Evolutionary conservation across 129 eudicot species (phyloP).

Genomic region (Ambrosia trifida): DNA sequence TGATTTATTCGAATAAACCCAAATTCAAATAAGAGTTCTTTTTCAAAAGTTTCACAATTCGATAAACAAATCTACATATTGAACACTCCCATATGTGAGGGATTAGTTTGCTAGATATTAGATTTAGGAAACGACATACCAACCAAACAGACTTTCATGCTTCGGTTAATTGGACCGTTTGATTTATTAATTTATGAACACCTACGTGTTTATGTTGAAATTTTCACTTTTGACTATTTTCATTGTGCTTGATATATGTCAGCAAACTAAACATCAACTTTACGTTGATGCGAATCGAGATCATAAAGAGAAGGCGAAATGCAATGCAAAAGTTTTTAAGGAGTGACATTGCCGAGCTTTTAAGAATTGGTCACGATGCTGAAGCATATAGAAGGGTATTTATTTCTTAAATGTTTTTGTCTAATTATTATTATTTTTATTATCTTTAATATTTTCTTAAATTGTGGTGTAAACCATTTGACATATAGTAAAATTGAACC

Average conservation of each 20-base stretch:
- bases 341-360: slow-evolving; percentile 67
- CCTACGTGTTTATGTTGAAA: too few relatives aligned
- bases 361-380: slow-evolving; percentile 40
- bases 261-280: slow-evolving; percentile 51
- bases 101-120: not conserved
- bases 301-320: slow-evolving; percentile 57
- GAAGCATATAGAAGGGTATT: slow-evolving; percentile 76
- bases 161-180: not conserved
- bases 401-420: not conserved
- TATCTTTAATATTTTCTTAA: not conserved
- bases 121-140: not conserved
- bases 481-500: too few relatives aligned
- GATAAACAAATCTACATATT: too few relatives aligned
- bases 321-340: slow-evolving; percentile 63
- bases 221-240: not conserved
- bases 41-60: not conserved
- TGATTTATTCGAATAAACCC: too few relatives aligned
- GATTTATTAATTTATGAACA: not conserved
- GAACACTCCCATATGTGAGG: not conserved
- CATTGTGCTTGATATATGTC: not conserved
- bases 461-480: too few relatives aligned
- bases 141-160: not conserved
- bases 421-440: too few relatives aligned
- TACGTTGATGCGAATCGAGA: slow-evolving; percentile 47
- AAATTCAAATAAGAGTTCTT: too few relatives aligned